A percentile compares a stretch with the other conserved stretches of the same genome.
phyloP scores from a whole-genome alignment of 2,329 filamentous ascomycete species.

The Cladobotryum mycophilum region DNA sequence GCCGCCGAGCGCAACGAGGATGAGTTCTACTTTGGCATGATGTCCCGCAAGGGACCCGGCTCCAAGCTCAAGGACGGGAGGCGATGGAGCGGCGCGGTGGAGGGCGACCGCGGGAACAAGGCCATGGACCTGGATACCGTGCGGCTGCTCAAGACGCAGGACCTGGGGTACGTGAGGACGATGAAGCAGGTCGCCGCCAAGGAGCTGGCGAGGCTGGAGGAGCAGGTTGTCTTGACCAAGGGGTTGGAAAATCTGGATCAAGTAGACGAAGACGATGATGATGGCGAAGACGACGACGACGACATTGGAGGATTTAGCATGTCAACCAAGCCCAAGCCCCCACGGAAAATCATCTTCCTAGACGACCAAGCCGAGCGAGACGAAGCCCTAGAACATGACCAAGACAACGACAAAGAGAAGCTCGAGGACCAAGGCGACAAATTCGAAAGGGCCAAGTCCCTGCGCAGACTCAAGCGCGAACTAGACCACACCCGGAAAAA shows the following conservation, averaged over 20 bases:
- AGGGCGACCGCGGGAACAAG: slow-evolving; percentile 52
- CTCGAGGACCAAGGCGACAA: slow-evolving; percentile 17
- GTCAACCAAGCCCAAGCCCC: slow-evolving; percentile 22
- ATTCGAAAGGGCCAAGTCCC: slow-evolving; percentile 32
- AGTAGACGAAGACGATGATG: slow-evolving; percentile 26
- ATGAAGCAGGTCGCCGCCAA: slow-evolving; percentile 54
- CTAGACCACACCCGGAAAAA: slow-evolving; percentile 48
- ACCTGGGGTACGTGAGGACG: slow-evolving; percentile 58
- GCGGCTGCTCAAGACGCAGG: slow-evolving; percentile 62
- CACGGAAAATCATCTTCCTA: slow-evolving; percentile 49
- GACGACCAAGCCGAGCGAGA: slow-evolving; percentile 34
- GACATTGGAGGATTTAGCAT: slow-evolving; percentile 25
- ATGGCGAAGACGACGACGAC: slow-evolving; percentile 26
- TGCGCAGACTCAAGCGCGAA: slow-evolving; percentile 42
- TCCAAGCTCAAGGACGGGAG: slow-evolving; percentile 43
- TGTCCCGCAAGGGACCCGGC: slow-evolving; percentile 53
- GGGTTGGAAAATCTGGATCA: slow-evolving; percentile 33
- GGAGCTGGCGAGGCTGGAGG: slow-evolving; percentile 50
- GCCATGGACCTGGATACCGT: slow-evolving; percentile 51
- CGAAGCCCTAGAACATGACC: slow-evolving; percentile 23
- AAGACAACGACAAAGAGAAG: slow-evolving; percentile 25
- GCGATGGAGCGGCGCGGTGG: slow-evolving; percentile 48
- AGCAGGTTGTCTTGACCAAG: slow-evolving; percentile 42
- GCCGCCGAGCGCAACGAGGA: slow-evolving; percentile 62
- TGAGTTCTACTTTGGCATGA: slow-evolving; percentile 69